phyloP scores from a whole-genome alignment of 2,329 filamentous ascomycete genomes.

The Didymella lethalis region DNA sequence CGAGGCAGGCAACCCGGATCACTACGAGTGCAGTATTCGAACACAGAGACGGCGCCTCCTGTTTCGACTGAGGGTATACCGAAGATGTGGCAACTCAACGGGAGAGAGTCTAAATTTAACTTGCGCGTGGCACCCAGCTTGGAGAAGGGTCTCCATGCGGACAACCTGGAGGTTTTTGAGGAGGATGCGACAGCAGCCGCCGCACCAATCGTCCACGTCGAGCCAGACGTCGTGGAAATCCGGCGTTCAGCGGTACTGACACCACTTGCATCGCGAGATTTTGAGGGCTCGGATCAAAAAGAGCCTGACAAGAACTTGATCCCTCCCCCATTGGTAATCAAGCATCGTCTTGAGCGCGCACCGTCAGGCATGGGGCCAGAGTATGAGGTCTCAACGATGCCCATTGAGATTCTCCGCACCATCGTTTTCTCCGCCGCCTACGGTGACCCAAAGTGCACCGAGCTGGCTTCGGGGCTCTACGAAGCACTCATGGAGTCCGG shows the following conservation, averaged over 20 bases:
- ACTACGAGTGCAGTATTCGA: slow-evolving; percentile 4
- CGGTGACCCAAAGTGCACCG: background rate
- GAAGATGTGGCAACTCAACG: background rate
- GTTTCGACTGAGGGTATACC: background rate
- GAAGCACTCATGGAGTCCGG: background rate
- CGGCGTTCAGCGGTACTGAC: background rate
- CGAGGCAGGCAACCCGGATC: background rate
- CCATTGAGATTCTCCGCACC: background rate
- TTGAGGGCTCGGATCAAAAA: background rate
- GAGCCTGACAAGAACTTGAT: background rate
- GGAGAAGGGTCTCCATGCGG: slow-evolving; percentile 1
- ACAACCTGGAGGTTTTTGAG: slow-evolving; percentile 4
- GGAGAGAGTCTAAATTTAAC: background rate
- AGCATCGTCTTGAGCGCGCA: background rate
- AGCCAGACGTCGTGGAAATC: slow-evolving; percentile 6
- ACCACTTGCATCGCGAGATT: background rate
- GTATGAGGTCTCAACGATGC: background rate
- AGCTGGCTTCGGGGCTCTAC: background rate
- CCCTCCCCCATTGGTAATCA: background rate
- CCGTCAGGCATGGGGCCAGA: background rate
- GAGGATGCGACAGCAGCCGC: slow-evolving; percentile 3
- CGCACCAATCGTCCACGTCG: slow-evolving; percentile 4
- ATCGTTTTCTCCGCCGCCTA: slow-evolving; percentile 6
- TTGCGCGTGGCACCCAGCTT: slow-evolving; percentile 10
- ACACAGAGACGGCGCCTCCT: background rate